These are phyloP conservation scores for Neckera pumila DNA, from an alignment of 225 moss, liverwort and hornwort genomes.

Conservation along the genomic window DNA sequence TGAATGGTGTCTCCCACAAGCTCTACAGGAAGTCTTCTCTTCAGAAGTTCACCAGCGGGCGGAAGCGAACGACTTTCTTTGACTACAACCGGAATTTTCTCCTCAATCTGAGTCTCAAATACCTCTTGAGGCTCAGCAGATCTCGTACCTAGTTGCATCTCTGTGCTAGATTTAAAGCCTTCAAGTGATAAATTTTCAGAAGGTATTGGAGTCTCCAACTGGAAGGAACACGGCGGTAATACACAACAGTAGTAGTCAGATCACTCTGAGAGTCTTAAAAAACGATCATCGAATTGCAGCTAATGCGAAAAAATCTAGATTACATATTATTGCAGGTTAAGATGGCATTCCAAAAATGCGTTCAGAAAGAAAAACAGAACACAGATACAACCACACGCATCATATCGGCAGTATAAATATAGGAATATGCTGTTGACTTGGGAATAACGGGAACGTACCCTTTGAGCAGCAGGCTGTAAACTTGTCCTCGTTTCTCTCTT, in stretches of 20 bases:
- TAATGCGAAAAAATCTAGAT: not conserved
- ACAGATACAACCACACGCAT: not conserved
- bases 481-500: slow-evolving; percentile 14
- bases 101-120: not conserved
- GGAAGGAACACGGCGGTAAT: not conserved
- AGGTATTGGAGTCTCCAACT: slow-evolving; percentile 42
- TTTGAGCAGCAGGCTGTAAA: slow-evolving; percentile 9
- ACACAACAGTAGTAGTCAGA: slow-evolving; percentile 1
- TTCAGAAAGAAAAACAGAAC: not conserved
- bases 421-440: not conserved
- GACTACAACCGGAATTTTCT: slow-evolving; percentile 12
- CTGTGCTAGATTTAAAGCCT: slow-evolving; percentile 16
- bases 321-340: not conserved
- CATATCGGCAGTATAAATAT: not conserved
- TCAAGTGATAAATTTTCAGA: slow-evolving; percentile 52
- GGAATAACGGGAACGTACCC: slow-evolving; percentile 13
- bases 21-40: slow-evolving; percentile 52
- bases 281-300: not conserved
- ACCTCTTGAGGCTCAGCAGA: slow-evolving; percentile 14
- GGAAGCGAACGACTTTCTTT: slow-evolving; percentile 48
- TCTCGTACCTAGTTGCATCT: not conserved
- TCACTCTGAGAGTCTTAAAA: not conserved
- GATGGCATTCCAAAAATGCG: not conserved
- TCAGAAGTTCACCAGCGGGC: slow-evolving; percentile 60
- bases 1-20: slow-evolving; percentile 83